Evolutionary conservation across 306 rosid species (phyloP), one percentile per base, ranked within the genome.

Genomic region (Casuarina equisetifolia): DNA sequence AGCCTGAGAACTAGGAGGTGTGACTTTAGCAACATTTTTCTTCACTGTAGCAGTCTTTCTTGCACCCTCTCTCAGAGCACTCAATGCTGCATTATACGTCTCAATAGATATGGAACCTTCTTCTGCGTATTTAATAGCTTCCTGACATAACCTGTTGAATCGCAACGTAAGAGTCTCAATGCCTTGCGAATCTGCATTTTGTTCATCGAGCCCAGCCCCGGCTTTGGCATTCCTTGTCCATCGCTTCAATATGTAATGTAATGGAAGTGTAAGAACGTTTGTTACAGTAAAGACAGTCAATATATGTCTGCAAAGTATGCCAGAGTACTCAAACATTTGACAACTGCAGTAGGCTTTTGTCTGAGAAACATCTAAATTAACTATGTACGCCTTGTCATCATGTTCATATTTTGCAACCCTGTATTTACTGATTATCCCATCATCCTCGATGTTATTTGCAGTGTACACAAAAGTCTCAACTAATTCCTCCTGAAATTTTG

Each of bases 271-370:
- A 77, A 91, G 97, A 84, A 88, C 94, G 78, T 88, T 91, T 69
- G 97, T 91, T 10, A 91, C 97, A 9, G 97, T 88, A 80, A 89
- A 89, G 79, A 91, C 94, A 70, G 97, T 91, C 84, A 91, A 85
- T 86, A 91, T 88, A 84, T 86, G 94, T 72, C 94, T 85, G 72
- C 97, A 91, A 51, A 91, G 87, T 74, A 91, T 74, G 69, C 93
- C 96, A 0, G 88, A 85, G 81, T 89, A 89, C 84, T 91, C 97
- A 79, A 91, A 91, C 97, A 91, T 91, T 82, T 89, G 94, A 85
- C 91, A 91, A 81, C 96, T 91, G 84, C 93, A 91, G 81, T 79
- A 79, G 8, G 87, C 92, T 82, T 82, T 89, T 86, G 81, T 53
- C 80, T 87, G 87, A 3, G 90, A 77, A 70, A 81, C 77, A 82